Percentiles rank a stretch among this genome's conserved stretches.
Conservation (phyloP, 352 stramenopile genomes). For the Discostella stelligera region DNA sequence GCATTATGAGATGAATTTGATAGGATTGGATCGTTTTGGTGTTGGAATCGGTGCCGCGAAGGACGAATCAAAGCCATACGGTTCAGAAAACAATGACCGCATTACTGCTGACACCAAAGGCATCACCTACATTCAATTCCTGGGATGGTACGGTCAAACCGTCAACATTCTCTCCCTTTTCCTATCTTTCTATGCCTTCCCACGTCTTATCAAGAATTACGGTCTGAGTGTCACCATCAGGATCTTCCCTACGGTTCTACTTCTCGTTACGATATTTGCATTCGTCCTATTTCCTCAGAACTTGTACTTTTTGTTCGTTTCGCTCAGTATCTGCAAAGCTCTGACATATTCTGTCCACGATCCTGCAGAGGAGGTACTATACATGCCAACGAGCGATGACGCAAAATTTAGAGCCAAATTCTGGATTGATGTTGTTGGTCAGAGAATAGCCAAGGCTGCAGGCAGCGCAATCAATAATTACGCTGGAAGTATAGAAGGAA, state of each 20-base stretch:
- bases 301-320: constrained; percentile 81
- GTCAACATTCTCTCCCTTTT: constrained; percentile 83
- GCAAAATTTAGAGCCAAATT: constrained; percentile 86
- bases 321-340: constrained; percentile 81
- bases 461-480: constrained; percentile 82
- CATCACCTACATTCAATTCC: constrained; percentile 78
- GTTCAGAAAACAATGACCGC: not conserved
- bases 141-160: constrained; percentile 84
- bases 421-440: constrained; percentile 88
- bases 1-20: constrained; percentile 87
- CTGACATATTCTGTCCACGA: constrained; percentile 87
- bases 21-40: constrained; percentile 70
- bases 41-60: constrained; percentile 3
- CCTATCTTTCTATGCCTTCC: constrained; percentile 81
- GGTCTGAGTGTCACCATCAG: constrained; percentile 79
- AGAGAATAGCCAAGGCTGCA: constrained; percentile 82
- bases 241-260: constrained; percentile 83
- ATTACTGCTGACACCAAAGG: not conserved
- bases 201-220: constrained; percentile 75
- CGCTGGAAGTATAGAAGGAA: constrained; percentile 64
- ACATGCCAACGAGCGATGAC: constrained; percentile 82
- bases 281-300: constrained; percentile 75
- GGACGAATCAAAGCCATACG: not conserved
- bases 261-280: constrained; percentile 74
- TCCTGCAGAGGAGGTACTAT: constrained; percentile 85